Percentiles rank a stretch among this genome's conserved stretches.
These are phyloP conservation scores for Epichloe festucae DNA, from an alignment of 2,329 filamentous ascomycete species.

Conservation along the genomic window DNA sequence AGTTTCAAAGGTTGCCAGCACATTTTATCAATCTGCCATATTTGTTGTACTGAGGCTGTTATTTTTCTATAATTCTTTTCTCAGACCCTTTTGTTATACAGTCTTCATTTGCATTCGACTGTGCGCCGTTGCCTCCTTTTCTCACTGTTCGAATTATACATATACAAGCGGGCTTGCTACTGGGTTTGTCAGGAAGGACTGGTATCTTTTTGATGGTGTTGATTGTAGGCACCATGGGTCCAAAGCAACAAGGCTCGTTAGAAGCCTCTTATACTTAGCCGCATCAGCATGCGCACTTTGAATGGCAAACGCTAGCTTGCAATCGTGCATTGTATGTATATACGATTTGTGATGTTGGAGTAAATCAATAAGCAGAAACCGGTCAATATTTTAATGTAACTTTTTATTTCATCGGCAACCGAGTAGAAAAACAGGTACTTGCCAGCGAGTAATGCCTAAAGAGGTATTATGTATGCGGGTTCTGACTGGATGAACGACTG, in stretches of 20 bases:
- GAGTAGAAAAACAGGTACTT: too few relatives aligned
- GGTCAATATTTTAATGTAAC: too few relatives aligned
- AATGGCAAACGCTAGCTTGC: not conserved
- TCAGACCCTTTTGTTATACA: not conserved
- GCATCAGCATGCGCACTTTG: slow-evolving; percentile 19
- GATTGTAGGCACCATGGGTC: not conserved
- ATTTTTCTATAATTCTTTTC: not conserved
- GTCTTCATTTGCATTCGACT: slow-evolving; percentile 19
- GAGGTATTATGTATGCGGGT: not conserved
- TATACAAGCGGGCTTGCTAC: slow-evolving; percentile 22
- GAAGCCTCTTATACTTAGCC: slow-evolving; percentile 19
- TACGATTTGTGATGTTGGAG: not conserved
- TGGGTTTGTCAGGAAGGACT: slow-evolving; percentile 13
- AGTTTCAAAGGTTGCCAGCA: slow-evolving; percentile 1
- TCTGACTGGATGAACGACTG: not conserved
- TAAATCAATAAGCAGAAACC: not conserved
- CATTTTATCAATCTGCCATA: not conserved
- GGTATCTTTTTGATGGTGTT: slow-evolving; percentile 2
- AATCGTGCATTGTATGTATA: not conserved
- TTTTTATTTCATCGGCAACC: too few relatives aligned
- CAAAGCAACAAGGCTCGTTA: not conserved
- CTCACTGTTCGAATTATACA: slow-evolving; percentile 20
- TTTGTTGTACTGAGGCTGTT: not conserved
- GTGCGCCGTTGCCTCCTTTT: slow-evolving; percentile 12
- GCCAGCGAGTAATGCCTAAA: not conserved